Evolutionary conservation across 2,329 filamentous ascomycete species (phyloP).

Genomic region (Didymella segeticola): DNA sequence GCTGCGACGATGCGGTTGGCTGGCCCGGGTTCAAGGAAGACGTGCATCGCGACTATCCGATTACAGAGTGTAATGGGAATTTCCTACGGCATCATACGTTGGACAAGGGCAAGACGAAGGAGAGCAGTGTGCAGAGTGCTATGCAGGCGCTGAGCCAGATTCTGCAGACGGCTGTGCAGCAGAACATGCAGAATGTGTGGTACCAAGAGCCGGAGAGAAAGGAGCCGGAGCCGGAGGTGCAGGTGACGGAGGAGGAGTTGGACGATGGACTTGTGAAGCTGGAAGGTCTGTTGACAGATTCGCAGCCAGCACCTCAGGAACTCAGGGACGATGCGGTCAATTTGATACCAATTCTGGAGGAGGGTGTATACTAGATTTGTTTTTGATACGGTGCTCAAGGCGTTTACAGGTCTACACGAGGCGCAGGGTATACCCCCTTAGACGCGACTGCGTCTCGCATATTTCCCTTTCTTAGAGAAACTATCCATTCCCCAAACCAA

Average conservation of each 20-base stretch:
- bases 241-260: not conserved
- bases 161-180: conserved; percentile 18
- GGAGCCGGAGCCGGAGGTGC: not conserved
- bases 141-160: conserved; percentile 24
- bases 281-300: not conserved
- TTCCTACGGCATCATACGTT: conserved; percentile 41
- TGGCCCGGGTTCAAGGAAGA: conserved; percentile 35
- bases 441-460: not conserved
- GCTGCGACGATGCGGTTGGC: conserved; percentile 46
- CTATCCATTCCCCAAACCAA: not conserved
- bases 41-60: conserved; percentile 13
- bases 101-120: conserved; percentile 22
- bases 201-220: conserved; percentile 20
- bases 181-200: conserved; percentile 13
- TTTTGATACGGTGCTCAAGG: not conserved
- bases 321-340: not conserved
- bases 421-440: not conserved
- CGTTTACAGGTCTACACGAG: not conserved
- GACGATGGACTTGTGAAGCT: not conserved
- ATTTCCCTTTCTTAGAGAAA: not conserved
- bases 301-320: not conserved
- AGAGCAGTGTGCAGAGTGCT: conserved; percentile 5
- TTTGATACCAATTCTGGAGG: not conserved
- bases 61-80: conserved; percentile 35
- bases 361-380: not conserved